Percentiles rank a stretch among this genome's conserved stretches.
Evolutionary conservation across 129 eudicot genomes (phyloP).

Genomic region (Lactuca saligna): DNA sequence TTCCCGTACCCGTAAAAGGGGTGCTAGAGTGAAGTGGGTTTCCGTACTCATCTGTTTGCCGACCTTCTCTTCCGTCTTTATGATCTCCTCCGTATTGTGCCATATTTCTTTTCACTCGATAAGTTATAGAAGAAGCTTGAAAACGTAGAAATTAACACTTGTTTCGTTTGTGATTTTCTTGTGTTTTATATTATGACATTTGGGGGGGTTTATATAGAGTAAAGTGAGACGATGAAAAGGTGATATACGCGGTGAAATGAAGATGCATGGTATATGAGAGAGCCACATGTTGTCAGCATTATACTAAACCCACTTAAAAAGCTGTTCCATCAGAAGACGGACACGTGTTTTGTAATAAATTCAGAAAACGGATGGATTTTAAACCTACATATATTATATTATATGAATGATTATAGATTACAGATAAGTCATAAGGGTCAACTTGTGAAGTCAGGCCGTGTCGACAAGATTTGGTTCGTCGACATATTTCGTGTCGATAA

Average conservation of each 20-base stretch:
- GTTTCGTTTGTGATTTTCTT: not conserved
- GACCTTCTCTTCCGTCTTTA: slow-evolving; percentile 24
- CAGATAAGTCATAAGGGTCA: not conserved
- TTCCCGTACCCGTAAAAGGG: not conserved
- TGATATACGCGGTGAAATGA: slow-evolving; percentile 22
- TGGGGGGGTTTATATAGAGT: slow-evolving; percentile 8
- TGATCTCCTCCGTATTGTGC: slow-evolving; percentile 48
- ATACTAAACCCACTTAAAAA: not conserved
- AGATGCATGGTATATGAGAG: slow-evolving; percentile 22
- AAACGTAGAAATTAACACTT: not conserved
- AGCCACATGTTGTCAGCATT: slow-evolving; percentile 20
- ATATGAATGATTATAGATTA: no score
- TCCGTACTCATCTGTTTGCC: slow-evolving; percentile 59
- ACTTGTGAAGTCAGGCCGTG: not conserved
- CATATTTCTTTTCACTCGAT: slow-evolving; percentile 29
- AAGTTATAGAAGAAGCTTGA: not conserved
- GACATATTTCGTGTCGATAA: not conserved
- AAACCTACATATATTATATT: not conserved
- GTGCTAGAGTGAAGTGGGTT: not conserved
- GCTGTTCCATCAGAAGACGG: not conserved
- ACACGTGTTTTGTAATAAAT: slow-evolving; percentile 12
- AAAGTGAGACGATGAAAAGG: slow-evolving; percentile 12
- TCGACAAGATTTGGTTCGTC: slow-evolving; percentile 2
- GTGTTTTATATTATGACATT: slow-evolving; percentile 8
- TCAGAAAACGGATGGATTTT: not conserved